Base-by-base conservation (phyloP, 495 filamentous ascomycete species). In the Aspergillus sparsus region DNA sequence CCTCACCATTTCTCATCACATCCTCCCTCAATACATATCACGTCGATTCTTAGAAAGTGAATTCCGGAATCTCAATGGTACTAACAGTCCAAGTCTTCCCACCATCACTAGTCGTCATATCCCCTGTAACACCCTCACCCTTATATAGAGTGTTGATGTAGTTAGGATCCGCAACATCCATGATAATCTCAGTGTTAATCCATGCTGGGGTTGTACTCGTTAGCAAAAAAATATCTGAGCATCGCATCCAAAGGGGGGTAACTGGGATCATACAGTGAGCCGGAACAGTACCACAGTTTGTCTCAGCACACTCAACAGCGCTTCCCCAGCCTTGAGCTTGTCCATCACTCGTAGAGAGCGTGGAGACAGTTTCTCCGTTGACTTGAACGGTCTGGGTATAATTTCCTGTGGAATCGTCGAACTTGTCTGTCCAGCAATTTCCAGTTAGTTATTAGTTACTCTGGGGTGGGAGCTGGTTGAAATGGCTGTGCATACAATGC, bases 61-160 rank as follows among this genome's bases (percentile, higher is more conserved):
- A 73, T 53, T 74, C 62, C 10, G 67, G 71, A 49, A 77, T 75
- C 6, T 58, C 36, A 53, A 77, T 74, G 39, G 61, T 66, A 44
- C 57, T 67, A 27, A 77, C 68, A 49, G 62, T 71, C 74, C 76
- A 78, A 11, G 74, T 78, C 62, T 73, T 75, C 27, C 76, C 74
- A 34, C 66, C 66, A 50, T 79, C 74, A 33, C 47, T 66, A 39
- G 73, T 76, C 10, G 61, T 61, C 72, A 77, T 68, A 47, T 71
- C 65, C 32, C 65, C 76, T 10, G 69, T 67, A 53, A 72, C 74
- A 11, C 69, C 71, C n/a, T 66, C 61, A 13, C 60, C 63, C 57
- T 65, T 68, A 41, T 6, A 58, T 5, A 75, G 34, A 37, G 75
- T 78, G 50, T 71, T 63, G 61, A 64, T 68, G 59, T 78, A 78